A percentile compares a stretch with the other conserved stretches of the same genome.
These are phyloP conservation scores for Xerocomus brunneocitrinus DNA, from an alignment of 768 basidiomycete genomes.

Conservation along the genomic window DNA sequence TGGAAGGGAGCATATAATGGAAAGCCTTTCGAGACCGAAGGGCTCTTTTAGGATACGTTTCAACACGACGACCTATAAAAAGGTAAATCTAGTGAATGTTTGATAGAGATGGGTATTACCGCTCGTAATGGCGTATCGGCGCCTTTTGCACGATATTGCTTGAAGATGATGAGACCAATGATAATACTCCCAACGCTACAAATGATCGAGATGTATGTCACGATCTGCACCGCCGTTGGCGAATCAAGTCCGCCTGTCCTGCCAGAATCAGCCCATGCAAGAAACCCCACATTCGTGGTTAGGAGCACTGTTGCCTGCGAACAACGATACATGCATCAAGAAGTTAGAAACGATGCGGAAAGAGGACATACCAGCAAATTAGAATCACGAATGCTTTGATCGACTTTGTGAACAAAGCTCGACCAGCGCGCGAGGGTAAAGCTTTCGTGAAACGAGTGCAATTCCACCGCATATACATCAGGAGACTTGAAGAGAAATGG, in stretches of 20 bases:
- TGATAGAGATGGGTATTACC: slow-evolving; percentile 7
- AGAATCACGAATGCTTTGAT: slow-evolving; percentile 30
- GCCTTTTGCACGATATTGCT: slow-evolving; percentile 31
- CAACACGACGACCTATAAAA: slow-evolving; percentile 19
- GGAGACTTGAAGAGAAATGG: slow-evolving; percentile 25
- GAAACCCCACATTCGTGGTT: slow-evolving; percentile 22
- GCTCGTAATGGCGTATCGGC: slow-evolving; percentile 30
- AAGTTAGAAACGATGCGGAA: not conserved
- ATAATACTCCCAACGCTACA: slow-evolving; percentile 29
- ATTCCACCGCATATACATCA: slow-evolving; percentile 26
- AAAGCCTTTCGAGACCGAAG: slow-evolving; percentile 33
- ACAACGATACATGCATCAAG: not conserved
- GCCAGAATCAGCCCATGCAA: slow-evolving; percentile 15
- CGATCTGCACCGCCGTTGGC: slow-evolving; percentile 21
- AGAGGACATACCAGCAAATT: slow-evolving; percentile 22
- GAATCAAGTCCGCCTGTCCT: not conserved
- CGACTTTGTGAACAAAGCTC: slow-evolving; percentile 28
- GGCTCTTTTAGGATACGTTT: slow-evolving; percentile 24
- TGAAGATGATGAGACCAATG: slow-evolving; percentile 27
- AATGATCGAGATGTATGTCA: slow-evolving; percentile 27
- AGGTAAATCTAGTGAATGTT: not conserved
- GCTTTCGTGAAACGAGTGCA: slow-evolving; percentile 25
- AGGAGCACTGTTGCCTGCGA: slow-evolving; percentile 28
- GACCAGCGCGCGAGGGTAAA: slow-evolving; percentile 27
- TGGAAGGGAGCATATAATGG: slow-evolving; percentile 39